Percentiles rank a stretch among this genome's conserved stretches.
Conservation (phyloP, 352 stramenopile genomes). For the Globisporangium megalacanthum region DNA sequence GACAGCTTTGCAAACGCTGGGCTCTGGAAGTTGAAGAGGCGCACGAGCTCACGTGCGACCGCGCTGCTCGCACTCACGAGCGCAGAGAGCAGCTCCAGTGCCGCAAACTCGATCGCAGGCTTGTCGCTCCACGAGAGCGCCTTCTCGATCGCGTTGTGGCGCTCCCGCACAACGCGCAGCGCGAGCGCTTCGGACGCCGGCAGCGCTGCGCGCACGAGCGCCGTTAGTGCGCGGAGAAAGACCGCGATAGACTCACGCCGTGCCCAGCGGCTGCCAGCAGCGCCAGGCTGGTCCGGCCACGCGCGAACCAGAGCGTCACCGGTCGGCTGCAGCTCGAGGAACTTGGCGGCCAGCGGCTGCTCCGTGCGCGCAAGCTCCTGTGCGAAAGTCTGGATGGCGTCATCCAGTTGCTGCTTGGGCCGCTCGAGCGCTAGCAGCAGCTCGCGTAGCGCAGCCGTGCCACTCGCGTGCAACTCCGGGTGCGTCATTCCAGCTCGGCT, state of each 20-base stretch:
- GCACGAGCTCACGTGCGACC: slow-evolving; percentile 61
- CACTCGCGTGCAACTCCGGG: slow-evolving; percentile 1
- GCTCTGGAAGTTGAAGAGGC: slow-evolving; percentile 77
- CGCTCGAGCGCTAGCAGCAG: slow-evolving; percentile 63
- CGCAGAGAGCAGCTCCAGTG: slow-evolving; percentile 49
- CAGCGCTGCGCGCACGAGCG: slow-evolving; percentile 34
- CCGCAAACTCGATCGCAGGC: slow-evolving; percentile 66
- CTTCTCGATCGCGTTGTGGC: slow-evolving; percentile 58
- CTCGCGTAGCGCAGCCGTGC: slow-evolving; percentile 40
- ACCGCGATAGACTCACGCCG: slow-evolving; percentile 61
- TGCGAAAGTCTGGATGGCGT: slow-evolving; percentile 35
- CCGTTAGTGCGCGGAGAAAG: slow-evolving; percentile 53
- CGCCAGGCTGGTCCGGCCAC: slow-evolving; percentile 54
- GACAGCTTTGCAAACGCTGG: slow-evolving; percentile 55
- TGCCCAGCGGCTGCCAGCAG: slow-evolving; percentile 42
- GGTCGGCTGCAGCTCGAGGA: slow-evolving; percentile 53
- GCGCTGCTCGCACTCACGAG: slow-evolving; percentile 36
- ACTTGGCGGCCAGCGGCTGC: slow-evolving; percentile 18
- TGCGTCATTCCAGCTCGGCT: background rate
- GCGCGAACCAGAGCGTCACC: slow-evolving; percentile 52
- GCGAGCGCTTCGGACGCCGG: slow-evolving; percentile 42
- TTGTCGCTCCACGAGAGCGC: slow-evolving; percentile 83
- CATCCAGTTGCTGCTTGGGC: slow-evolving; percentile 52
- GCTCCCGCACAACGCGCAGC: slow-evolving; percentile 63
- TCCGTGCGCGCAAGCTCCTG: slow-evolving; percentile 12